A percentile compares a stretch with the other conserved stretches of the same genome.
These are phyloP conservation scores for Lasiosphaeria ovina DNA, from an alignment of 495 filamentous ascomycete genomes.

Conservation along the genomic window DNA sequence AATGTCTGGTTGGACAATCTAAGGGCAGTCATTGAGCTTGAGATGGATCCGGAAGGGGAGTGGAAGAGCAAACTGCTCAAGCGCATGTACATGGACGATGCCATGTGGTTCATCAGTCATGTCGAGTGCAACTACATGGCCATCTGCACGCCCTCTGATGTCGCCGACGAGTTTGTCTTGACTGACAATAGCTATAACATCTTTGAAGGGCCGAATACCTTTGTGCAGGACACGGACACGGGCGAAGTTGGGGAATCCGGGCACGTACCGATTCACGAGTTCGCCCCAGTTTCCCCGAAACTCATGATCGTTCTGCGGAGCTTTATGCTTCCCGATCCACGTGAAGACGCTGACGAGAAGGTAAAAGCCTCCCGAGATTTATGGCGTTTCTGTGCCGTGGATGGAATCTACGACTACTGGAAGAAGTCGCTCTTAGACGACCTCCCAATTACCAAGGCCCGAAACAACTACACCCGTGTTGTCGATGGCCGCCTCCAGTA, in stretches of 20 bases:
- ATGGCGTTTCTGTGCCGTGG: constrained; percentile 1
- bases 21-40: constrained; percentile 45
- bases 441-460: constrained; percentile 40
- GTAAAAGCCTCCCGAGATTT: constrained; percentile 15
- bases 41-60: constrained; percentile 38
- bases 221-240: constrained; percentile 20
- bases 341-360: constrained; percentile 21
- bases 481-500: constrained; percentile 25
- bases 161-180: constrained; percentile 49
- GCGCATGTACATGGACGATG: constrained; percentile 43
- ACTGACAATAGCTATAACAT: constrained; percentile 48
- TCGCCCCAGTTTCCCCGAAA: constrained; percentile 50
- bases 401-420: constrained; percentile 6
- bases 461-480: constrained; percentile 37
- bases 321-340: constrained; percentile 25
- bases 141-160: constrained; percentile 41
- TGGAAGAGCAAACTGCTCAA: constrained; percentile 37
- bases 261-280: constrained; percentile 34
- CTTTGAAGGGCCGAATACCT: constrained; percentile 44
- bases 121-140: constrained; percentile 41
- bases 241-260: constrained; percentile 14
- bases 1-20: constrained; percentile 55
- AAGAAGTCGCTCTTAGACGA: constrained; percentile 31
- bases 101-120: constrained; percentile 42
- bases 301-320: constrained; percentile 49